Evolutionary conservation across 805 yeast species (phyloP), one percentile per base, ranked within the genome.

Genomic region (Danielia reshetovae): DNA sequence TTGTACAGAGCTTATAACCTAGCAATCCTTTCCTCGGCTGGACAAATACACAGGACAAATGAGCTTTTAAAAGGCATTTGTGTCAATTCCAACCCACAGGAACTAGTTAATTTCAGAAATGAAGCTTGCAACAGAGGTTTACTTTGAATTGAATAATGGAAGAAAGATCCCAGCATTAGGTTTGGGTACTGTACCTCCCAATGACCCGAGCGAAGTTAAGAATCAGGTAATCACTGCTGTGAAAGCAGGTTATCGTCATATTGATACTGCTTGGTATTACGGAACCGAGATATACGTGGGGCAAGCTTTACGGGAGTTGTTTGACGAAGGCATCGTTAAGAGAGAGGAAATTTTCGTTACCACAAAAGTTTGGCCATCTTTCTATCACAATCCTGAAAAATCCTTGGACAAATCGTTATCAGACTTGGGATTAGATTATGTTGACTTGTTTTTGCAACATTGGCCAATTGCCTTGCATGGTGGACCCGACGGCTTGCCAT

Each of bases 381-480:
- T 55, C 34, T 60, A 66, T 54, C 58, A 62, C 31, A 52, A 52
- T 22, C 72, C 74, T 1, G 66, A 52, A 27, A 57, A 56, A 34
- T 70, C 76, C 1, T 47, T 72, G 32, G 60, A 69, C 18, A 34
- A 44, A 19, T 70, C 76, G 0, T 59, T 72, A 38, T 43, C 51
- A 7, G 60, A 57, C n/a, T 48, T 72, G 27, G 56, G 49, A 11
- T 56, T 85, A 30, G 74, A 68, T n/a, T 85, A 84, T 51, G 82
- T 85, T 42, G 95, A 86, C 52, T 59, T 85, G 39, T 58, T 81
- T 29, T 63, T 85, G 48, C 78, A 85, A 43, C 84, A 78, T 49
- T 68, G 77, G 34, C 78, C 77, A 3, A 43, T 67, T n/a, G 55
- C 64, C 22, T 57, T 68, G 30, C 50, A 56, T 15, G 59, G 65